Conservation (phyloP, 1,284 basidiomycete genomes). For the Rhizopogon parksii region DNA sequence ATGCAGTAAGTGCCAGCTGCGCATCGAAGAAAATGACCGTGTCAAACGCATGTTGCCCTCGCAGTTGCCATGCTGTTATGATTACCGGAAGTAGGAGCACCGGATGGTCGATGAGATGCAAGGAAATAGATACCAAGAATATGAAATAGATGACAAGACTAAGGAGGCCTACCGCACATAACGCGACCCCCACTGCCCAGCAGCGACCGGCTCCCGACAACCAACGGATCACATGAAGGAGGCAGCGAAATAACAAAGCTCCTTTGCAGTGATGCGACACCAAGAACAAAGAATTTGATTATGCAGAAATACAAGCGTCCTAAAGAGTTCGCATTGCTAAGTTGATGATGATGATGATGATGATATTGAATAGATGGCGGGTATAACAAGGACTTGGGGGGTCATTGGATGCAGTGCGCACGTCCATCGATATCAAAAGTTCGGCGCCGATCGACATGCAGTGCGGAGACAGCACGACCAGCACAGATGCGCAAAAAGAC, state of each 20-base stretch:
- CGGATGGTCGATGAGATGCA: background rate
- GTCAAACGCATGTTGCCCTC: constrained; percentile 1
- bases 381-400: background rate
- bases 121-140: background rate
- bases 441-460: background rate
- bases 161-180: no score
- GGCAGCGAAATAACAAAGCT: background rate
- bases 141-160: background rate
- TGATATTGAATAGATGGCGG: background rate
- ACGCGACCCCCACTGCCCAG: background rate
- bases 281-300: background rate
- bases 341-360: background rate
- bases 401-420: background rate
- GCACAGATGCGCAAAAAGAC: background rate
- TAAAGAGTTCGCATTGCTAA: background rate
- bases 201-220: background rate
- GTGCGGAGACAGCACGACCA: background rate
- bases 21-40: background rate
- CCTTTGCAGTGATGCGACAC: background rate
- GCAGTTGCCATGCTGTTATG: constrained; percentile 1
- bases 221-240: background rate
- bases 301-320: background rate
- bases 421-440: background rate
- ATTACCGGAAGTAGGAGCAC: background rate
- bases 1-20: background rate